A percentile compares a stretch with the other conserved stretches of the same genome.
Evolutionary conservation across 139 green algal species (phyloP).

Genomic region (Marvania coccoides): DNA sequence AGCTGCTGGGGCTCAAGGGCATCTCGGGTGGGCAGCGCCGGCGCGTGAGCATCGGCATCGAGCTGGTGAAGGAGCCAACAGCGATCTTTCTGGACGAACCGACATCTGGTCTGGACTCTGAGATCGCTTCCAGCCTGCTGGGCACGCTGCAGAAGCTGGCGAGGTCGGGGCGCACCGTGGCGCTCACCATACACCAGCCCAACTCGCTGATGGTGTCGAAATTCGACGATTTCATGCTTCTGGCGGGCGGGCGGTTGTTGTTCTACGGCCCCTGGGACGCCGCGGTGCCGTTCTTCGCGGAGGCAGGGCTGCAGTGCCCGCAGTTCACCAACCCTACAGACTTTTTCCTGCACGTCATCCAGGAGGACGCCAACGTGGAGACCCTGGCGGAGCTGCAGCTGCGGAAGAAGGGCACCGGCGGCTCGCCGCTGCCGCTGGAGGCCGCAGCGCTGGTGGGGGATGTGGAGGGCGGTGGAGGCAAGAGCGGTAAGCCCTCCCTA

Average conservation of each 20-base stretch:
- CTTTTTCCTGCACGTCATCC: slow-evolving; percentile 35
- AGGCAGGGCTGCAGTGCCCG: slow-evolving; percentile 11
- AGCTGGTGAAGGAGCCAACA: slow-evolving; percentile 57
- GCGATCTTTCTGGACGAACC: slow-evolving; percentile 71
- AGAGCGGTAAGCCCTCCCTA: neutral
- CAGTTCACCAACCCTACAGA: slow-evolving; percentile 57
- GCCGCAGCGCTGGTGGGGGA: neutral
- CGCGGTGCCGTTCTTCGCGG: slow-evolving; percentile 44
- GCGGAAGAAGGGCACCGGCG: neutral
- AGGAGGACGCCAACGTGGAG: neutral
- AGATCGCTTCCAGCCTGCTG: slow-evolving; percentile 61
- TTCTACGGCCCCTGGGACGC: slow-evolving; percentile 53
- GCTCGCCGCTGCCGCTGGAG: neutral
- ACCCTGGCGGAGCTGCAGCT: neutral
- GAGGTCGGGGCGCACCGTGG: slow-evolving; percentile 38
- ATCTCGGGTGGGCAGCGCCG: slow-evolving; percentile 64
- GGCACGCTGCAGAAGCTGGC: slow-evolving; percentile 38
- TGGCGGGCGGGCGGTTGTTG: slow-evolving; percentile 39
- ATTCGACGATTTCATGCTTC: slow-evolving; percentile 73
- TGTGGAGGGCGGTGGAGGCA: neutral
- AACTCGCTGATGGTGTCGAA: slow-evolving; percentile 54
- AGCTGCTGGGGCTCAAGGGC: slow-evolving; percentile 56
- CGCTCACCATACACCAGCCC: slow-evolving; percentile 68
- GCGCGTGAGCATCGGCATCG: slow-evolving; percentile 52
- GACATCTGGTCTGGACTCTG: slow-evolving; percentile 62